Base-by-base conservation (phyloP, 495 filamentous ascomycete genomes). In the Trichodelitschia bisporula region DNA sequence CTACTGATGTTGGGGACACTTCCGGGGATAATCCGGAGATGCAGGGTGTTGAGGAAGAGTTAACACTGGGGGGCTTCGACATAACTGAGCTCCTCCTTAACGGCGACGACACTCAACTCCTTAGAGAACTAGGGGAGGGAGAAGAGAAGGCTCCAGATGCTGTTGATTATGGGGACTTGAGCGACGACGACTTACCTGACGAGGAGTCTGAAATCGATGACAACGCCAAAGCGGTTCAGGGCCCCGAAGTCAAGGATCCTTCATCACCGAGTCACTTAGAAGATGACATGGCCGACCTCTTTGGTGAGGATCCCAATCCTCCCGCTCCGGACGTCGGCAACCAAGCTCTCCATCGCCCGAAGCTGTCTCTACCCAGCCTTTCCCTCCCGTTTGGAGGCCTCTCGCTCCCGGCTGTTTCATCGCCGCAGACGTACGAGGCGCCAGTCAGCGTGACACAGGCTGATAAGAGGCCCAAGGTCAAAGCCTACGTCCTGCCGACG, bases 161-260 rank as follows among this genome's bases (percentile, higher is more conserved):
- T 11, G 46, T 73, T 12, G 86, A 99, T 50, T 99, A 69, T 40
- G 83, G 77, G 45, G 83, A 91, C 47, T 73, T 91, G 25, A 60
- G 62, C 18, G 72, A 77, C 36, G 66, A 75, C 43, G 72, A 77
- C 36, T 53, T 76, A 19, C 61, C 69, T 4, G 69, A 74, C 4
- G 72, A 77, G 37, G 68, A 72, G 32, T 63, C 62, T 25, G 47
- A n/a, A 9, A 30, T 42, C 23, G 47, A 55, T 4, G 43, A 48
- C 29, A 70, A 73, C 33, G 61, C 61, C 34, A 8, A n/a, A 32
- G 13, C 18, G 13, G 32, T 4, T 4, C 15, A 15, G 26, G 14
- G 6, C 5, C 8, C 5, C 6, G 6, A 29, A 40, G 40, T 28
- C 39, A 56, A 45, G 28, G 50, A 51, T 26, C 43, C 45, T 26